A percentile compares a stretch with the other conserved stretches of the same genome.
These are phyloP conservation scores for Neocucurbitaria cava DNA, from an alignment of 2,329 filamentous ascomycete genomes.

Conservation along the genomic window DNA sequence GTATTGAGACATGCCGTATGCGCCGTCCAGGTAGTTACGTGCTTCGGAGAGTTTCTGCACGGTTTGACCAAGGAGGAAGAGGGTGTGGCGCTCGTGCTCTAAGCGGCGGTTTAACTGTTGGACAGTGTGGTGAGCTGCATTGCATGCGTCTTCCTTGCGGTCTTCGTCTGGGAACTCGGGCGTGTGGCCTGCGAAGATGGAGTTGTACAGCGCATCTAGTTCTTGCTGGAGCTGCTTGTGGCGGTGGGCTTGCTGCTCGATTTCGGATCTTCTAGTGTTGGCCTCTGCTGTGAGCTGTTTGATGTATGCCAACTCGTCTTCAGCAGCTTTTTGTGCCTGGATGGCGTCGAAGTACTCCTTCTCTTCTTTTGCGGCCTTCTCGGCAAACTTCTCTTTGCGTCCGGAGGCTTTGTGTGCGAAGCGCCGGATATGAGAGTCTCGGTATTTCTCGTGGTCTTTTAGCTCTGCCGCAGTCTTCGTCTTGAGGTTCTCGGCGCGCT, in stretches of 20 bases:
- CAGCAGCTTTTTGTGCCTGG: constrained; percentile 39
- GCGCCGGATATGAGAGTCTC: constrained; percentile 39
- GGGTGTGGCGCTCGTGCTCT: constrained; percentile 33
- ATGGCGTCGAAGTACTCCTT: constrained; percentile 45
- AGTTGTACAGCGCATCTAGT: constrained; percentile 39
- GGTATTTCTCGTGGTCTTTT: constrained; percentile 45
- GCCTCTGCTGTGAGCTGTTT: constrained; percentile 35
- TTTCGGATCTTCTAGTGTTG: constrained; percentile 21
- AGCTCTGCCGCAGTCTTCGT: constrained; percentile 29
- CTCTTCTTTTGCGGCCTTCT: constrained; percentile 45
- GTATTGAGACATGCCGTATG: constrained; percentile 36
- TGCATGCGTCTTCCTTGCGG: constrained; percentile 30
- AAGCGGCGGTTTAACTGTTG: constrained; percentile 23
- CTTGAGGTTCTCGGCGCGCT: constrained; percentile 24
- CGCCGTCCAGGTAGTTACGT: constrained; percentile 26
- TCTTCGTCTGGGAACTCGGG: constrained; percentile 45
- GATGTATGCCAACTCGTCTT: constrained; percentile 38
- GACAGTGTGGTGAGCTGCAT: constrained; percentile 15
- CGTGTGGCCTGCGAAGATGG: constrained; percentile 41
- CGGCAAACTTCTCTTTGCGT: constrained; percentile 33
- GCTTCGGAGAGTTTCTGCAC: constrained; percentile 29
- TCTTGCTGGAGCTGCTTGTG: constrained; percentile 32
- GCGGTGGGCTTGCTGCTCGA: constrained; percentile 20
- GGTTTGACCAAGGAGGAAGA: constrained; percentile 35
- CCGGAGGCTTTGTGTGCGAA: constrained; percentile 43